Percentiles rank a stretch among this genome's conserved stretches.
Evolutionary conservation across 108 stramenopile genomes (phyloP).

Genomic region (Nitzschia palea): DNA sequence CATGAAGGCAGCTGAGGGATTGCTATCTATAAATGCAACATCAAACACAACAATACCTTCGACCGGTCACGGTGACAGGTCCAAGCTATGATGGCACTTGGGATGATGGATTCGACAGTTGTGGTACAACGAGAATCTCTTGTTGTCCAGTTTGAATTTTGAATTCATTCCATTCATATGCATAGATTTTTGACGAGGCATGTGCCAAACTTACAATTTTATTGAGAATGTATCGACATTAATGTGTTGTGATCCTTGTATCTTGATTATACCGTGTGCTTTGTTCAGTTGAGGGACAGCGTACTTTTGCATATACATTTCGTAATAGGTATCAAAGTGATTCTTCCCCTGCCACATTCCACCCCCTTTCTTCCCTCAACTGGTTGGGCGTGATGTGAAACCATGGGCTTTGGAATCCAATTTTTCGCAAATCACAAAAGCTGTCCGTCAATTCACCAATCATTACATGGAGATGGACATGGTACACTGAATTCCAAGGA

Average conservation of each 20-base stretch:
- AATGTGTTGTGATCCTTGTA: too few species aligned
- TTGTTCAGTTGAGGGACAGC: too few species aligned
- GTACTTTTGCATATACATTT: too few species aligned
- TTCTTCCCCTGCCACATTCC: background rate
- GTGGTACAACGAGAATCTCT: too few species aligned
- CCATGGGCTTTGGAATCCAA: constrained; percentile 16
- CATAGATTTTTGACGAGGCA: too few species aligned
- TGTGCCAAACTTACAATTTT: too few species aligned
- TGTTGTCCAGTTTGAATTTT: too few species aligned
- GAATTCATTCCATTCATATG: too few species aligned
- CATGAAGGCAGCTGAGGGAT: background rate
- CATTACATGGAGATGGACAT: constrained; percentile 20
- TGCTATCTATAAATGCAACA: background rate
- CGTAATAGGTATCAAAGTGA: too few species aligned
- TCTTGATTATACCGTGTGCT: too few species aligned
- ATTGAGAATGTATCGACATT: too few species aligned
- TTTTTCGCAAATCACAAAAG: constrained; percentile 1
- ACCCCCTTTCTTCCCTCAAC: background rate
- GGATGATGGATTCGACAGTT: too few species aligned
- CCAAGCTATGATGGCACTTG: background rate
- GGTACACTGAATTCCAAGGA: constrained; percentile 12
- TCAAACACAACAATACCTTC: background rate
- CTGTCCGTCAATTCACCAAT: constrained; percentile 11
- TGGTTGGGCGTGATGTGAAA: constrained; percentile 8
- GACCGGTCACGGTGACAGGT: background rate